Conservation (phyloP, 2,329 filamentous ascomycete genomes). For the Claviceps sp. region DNA sequence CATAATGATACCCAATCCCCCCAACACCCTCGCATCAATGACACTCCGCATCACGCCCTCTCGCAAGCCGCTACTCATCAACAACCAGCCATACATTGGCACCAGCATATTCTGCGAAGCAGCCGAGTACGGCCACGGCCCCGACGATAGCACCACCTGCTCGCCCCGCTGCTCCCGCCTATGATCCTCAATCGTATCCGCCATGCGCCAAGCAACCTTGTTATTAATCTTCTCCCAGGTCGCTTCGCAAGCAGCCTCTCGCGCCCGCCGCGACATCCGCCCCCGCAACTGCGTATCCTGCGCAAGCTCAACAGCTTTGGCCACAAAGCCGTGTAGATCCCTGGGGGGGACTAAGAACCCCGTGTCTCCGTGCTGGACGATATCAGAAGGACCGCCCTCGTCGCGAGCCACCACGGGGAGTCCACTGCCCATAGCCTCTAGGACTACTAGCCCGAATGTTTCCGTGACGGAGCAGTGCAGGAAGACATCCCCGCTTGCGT, state of each 20-base stretch:
- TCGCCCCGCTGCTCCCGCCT: constrained; percentile 16
- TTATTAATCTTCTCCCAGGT: constrained; percentile 61
- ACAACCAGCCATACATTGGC: constrained; percentile 31
- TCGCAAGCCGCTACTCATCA: constrained; percentile 26
- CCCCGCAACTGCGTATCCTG: constrained; percentile 28
- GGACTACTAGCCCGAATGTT: constrained; percentile 57
- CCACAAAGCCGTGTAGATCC: constrained; percentile 46
- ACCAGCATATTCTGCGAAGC: constrained; percentile 18
- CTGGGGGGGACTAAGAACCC: constrained; percentile 47
- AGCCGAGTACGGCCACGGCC: constrained; percentile 4
- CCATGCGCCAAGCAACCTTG: constrained; percentile 51
- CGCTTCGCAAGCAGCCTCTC: constrained; percentile 44
- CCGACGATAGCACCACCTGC: not conserved
- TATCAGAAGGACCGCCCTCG: constrained; percentile 56
- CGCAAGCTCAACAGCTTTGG: constrained; percentile 35
- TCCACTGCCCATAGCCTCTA: constrained; percentile 59
- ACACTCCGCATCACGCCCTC: constrained; percentile 22
- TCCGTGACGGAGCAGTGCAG: constrained; percentile 59
- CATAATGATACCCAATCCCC: constrained; percentile 32
- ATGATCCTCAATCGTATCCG: constrained; percentile 36
- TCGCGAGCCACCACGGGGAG: constrained; percentile 56
- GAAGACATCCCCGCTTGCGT: constrained; percentile 56
- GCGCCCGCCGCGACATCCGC: constrained; percentile 32
- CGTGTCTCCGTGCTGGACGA: constrained; percentile 43
- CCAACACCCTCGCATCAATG: constrained; percentile 29